Percentiles rank a stretch among this genome's conserved stretches.
Evolutionary conservation across 108 stramenopile species (phyloP).

Genomic region (Mediolabrus comicus): DNA sequence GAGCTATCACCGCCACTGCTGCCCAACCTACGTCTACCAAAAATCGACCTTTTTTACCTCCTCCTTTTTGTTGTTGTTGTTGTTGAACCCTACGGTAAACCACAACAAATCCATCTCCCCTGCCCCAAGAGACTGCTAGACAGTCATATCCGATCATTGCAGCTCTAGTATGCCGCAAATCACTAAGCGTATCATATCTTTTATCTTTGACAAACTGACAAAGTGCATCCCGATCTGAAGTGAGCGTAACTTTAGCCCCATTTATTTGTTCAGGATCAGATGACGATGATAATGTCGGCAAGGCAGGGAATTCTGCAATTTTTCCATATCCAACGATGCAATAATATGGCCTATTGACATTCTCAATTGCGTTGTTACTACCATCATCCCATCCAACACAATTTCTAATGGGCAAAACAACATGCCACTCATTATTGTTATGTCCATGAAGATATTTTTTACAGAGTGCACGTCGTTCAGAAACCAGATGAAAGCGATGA

Average conservation of each 20-base stretch:
- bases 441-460: not conserved
- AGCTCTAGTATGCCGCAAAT: conserved; percentile 56
- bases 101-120: conserved; percentile 60
- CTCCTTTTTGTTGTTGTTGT: conserved; percentile 10
- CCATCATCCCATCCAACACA: conserved; percentile 15
- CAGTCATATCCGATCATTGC: conserved; percentile 61
- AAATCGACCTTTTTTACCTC: conserved; percentile 4
- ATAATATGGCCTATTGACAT: not conserved
- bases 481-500: conserved; percentile 44
- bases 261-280: not conserved
- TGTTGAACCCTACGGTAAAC: conserved; percentile 58
- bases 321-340: conserved; percentile 33
- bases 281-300: not conserved
- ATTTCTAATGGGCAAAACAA: conserved; percentile 22
- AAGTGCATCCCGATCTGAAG: conserved; percentile 23
- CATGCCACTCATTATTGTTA: conserved; percentile 1
- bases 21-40: conserved; percentile 40
- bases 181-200: conserved; percentile 3
- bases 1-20: conserved; percentile 24
- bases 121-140: conserved; percentile 78
- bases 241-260: conserved; percentile 16
- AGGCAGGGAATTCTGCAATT: conserved; percentile 19
- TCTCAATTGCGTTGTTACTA: not conserved
- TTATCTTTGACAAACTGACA: not conserved
- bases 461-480: conserved; percentile 26